A percentile compares a stretch with the other conserved stretches of the same genome.
Conservation (phyloP, 495 filamentous ascomycete species). For the Penicillium turbatum region DNA sequence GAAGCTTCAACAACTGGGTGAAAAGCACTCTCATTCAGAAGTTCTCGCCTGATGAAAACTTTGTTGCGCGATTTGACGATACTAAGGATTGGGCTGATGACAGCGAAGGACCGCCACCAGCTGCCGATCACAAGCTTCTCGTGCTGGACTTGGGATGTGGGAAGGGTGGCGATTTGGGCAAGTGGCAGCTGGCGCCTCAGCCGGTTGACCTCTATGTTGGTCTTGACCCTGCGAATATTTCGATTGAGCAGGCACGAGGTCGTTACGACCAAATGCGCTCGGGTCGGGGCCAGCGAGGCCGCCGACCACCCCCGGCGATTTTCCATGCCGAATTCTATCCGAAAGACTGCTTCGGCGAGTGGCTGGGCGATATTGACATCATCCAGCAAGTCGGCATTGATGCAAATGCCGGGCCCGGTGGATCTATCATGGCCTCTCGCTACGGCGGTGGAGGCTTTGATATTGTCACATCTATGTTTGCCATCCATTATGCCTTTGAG, state of each 20-base stretch:
- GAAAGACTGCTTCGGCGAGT: constrained; percentile 85
- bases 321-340: constrained; percentile 83
- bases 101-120: constrained; percentile 41
- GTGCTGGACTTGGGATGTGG: constrained; percentile 95
- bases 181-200: constrained; percentile 90
- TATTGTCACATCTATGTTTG: constrained; percentile 97
- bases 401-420: constrained; percentile 55
- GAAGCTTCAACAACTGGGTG: constrained; percentile 97
- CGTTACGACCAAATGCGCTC: constrained; percentile 73
- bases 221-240: constrained; percentile 85
- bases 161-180: constrained; percentile 91
- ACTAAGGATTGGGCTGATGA: constrained; percentile 50
- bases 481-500: constrained; percentile 98
- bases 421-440: constrained; percentile 49
- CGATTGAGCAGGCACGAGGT: constrained; percentile 82
- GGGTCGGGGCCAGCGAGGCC: constrained; percentile 49
- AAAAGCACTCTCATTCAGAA: constrained; percentile 97
- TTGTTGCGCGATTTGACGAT: constrained; percentile 37
- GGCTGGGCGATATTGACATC: constrained; percentile 70
- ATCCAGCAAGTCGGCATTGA: constrained; percentile 84
- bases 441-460: constrained; percentile 78
- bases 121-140: constrained; percentile 52
- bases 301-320: constrained; percentile 52
- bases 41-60: constrained; percentile 81
- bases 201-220: constrained; percentile 85